Evolutionary conservation across 1,284 basidiomycete species (phyloP).

Genomic region (Coniferiporia sulphurascens): DNA sequence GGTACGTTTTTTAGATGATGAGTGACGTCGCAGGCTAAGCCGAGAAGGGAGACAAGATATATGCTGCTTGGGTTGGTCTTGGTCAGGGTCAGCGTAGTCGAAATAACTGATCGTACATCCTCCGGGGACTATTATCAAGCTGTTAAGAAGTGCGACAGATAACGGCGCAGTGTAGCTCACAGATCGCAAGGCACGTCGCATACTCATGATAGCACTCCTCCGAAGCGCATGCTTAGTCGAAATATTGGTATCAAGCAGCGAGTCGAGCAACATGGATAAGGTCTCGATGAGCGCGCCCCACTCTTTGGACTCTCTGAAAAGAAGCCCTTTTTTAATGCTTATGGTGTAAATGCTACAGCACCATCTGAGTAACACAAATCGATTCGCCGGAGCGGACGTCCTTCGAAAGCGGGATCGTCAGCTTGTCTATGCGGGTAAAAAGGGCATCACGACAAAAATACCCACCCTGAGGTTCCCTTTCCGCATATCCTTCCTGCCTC

Average conservation of each 20-base stretch:
- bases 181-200: conserved; percentile 60
- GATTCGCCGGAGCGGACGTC: conserved; percentile 55
- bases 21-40: conserved; percentile 57
- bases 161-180: conserved; percentile 31
- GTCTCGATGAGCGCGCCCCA: conserved; percentile 49
- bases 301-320: conserved; percentile 36
- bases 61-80: conserved; percentile 48
- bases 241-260: conserved; percentile 45
- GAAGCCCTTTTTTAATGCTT: conserved; percentile 29
- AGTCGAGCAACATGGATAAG: conserved; percentile 56
- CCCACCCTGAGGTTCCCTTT: conserved; percentile 49
- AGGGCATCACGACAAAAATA: conserved; percentile 58
- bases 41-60: conserved; percentile 47
- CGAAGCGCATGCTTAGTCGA: conserved; percentile 56
- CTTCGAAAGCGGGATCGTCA: conserved; percentile 37
- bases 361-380: conserved; percentile 76
- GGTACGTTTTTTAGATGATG: conserved; percentile 52
- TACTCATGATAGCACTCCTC: conserved; percentile 51
- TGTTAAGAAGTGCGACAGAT: conserved; percentile 7
- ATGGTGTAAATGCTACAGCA: conserved; percentile 58
- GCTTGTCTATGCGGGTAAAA: conserved; percentile 47
- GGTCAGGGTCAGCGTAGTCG: conserved; percentile 42
- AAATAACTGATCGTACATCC: conserved; percentile 43
- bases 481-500: conserved; percentile 15
- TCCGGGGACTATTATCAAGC: conserved; percentile 19